A percentile compares a stretch with the other conserved stretches of the same genome.
Evolutionary conservation across 768 basidiomycete genomes (phyloP).

Genomic region (Piloderma croceum): DNA sequence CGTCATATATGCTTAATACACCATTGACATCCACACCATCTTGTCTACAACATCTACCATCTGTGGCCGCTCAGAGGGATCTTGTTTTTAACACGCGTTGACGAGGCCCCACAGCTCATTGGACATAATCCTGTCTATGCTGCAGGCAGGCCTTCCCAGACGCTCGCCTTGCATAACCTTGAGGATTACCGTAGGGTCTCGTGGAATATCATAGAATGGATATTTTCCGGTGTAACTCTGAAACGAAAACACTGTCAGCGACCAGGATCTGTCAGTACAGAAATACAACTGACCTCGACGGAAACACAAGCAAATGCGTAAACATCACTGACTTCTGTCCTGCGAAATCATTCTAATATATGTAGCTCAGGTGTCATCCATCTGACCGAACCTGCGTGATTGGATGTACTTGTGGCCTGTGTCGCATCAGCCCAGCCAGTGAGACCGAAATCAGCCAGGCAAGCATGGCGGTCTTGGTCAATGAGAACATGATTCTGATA

Average conservation of each 20-base stretch:
- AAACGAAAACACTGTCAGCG: neutral
- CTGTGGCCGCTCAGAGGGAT: conserved; percentile 9
- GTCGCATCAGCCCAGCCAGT: conserved; percentile 26
- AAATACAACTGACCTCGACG: conserved; percentile 20
- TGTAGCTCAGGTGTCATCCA: conserved; percentile 35
- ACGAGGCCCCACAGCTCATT: conserved; percentile 14
- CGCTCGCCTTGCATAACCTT: conserved; percentile 15
- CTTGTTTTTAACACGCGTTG: conserved; percentile 14
- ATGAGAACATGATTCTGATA: conserved; percentile 32
- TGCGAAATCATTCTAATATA: conserved; percentile 14
- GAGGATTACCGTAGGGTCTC: conserved; percentile 17
- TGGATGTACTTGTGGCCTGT: conserved; percentile 18
- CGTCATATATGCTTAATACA: no score
- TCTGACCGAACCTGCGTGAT: conserved; percentile 20
- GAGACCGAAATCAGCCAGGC: conserved; percentile 32
- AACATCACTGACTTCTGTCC: conserved; percentile 27
- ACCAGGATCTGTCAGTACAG: neutral
- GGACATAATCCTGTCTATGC: conserved; percentile 6
- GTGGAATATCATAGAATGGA: conserved; percentile 15
- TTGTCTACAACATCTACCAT: conserved; percentile 13
- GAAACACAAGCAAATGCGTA: conserved; percentile 31
- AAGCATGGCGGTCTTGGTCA: conserved; percentile 25
- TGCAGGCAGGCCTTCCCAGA: conserved; percentile 8
- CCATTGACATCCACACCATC: no score
- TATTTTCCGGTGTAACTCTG: conserved; percentile 17